phyloP scores from a whole-genome alignment of 1,284 basidiomycete species.

The Inonotus hispidus region DNA sequence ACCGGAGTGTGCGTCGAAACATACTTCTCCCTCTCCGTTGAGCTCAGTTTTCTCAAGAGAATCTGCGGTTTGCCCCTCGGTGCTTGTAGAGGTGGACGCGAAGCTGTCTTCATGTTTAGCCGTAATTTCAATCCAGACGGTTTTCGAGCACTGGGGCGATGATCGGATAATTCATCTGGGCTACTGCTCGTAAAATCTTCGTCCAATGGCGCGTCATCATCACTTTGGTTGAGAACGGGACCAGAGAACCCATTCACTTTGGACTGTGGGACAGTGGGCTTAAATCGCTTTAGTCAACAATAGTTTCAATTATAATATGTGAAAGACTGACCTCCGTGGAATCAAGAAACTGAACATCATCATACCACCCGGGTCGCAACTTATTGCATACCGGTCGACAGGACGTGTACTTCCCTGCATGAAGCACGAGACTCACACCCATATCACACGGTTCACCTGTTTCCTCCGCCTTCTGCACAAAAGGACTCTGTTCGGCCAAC shows the following conservation, averaged over 20 bases:
- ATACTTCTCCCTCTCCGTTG: not conserved
- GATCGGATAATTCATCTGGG: not conserved
- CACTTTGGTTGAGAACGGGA: conserved; percentile 1
- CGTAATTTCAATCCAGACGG: not conserved
- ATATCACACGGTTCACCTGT: conserved; percentile 32
- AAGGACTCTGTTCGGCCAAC: conserved; percentile 24
- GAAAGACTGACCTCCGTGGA: not conserved
- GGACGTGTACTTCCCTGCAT: conserved; percentile 37
- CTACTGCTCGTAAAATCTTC: not conserved
- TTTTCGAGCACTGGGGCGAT: not conserved
- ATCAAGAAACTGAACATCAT: not conserved
- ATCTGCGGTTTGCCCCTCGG: not conserved
- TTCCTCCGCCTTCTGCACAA: conserved; percentile 30
- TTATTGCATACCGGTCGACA: conserved; percentile 28
- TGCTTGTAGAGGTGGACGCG: not conserved
- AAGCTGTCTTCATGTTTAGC: not conserved
- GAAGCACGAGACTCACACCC: conserved; percentile 30
- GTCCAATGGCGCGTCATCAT: not conserved
- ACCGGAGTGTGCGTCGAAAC: not conserved
- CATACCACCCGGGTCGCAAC: conserved; percentile 10
- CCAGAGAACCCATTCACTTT: not conserved
- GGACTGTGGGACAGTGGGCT: not conserved
- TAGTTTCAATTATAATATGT: not conserved
- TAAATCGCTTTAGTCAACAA: not conserved
- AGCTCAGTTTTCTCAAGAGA: not conserved